Conservation (phyloP, 2,329 filamentous ascomycete species). For the Myriosclerotinia scirpicola region DNA sequence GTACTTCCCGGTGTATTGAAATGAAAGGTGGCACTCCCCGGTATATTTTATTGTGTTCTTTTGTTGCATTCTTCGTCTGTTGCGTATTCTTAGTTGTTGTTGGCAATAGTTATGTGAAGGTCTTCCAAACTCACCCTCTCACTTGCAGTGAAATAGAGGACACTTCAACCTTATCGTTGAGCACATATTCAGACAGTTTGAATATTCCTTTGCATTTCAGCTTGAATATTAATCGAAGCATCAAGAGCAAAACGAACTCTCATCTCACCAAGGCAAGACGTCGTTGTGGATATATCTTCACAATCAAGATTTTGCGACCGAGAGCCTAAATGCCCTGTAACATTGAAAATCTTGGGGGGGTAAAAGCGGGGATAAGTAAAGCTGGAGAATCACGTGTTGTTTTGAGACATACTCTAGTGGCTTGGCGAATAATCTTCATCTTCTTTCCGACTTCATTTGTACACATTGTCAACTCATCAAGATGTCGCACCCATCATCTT, state of each 20-base stretch:
- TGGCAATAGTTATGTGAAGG: too few relatives aligned
- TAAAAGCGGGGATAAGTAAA: background rate
- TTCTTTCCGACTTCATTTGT: background rate
- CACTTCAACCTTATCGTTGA: too few relatives aligned
- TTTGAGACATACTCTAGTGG: background rate
- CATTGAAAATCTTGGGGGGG: too few relatives aligned
- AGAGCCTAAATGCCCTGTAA: too few relatives aligned
- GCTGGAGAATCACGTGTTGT: background rate
- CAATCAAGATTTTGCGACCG: background rate
- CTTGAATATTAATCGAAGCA: background rate
- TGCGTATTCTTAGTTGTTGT: too few relatives aligned
- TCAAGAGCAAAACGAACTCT: background rate
- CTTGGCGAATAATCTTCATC: background rate
- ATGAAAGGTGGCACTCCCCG: background rate
- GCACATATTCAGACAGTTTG: background rate
- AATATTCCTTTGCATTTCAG: background rate
- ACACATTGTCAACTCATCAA: background rate
- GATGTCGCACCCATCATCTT: background rate
- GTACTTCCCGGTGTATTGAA: background rate
- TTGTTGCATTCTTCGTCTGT: too few relatives aligned
- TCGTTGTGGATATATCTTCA: background rate
- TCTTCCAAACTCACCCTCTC: too few relatives aligned
- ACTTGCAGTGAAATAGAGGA: background rate
- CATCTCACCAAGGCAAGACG: background rate
- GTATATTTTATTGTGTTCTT: too few relatives aligned